Percentiles rank a stretch among this genome's conserved stretches.
Evolutionary conservation across 164 flowering plant genomes (phyloP).

Genomic region (Malania oleifera): DNA sequence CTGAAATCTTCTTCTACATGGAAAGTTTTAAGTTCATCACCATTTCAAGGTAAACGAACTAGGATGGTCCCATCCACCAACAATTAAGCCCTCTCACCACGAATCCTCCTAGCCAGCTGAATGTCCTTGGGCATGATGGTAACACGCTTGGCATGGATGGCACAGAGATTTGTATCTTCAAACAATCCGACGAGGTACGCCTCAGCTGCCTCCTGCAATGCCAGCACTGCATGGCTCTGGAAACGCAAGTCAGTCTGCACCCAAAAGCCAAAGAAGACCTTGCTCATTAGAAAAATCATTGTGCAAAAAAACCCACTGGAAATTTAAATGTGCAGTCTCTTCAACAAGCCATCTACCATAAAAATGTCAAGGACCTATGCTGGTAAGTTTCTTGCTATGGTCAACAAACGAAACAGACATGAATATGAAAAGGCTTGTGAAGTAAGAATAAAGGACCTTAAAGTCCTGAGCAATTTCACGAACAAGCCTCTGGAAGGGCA

Average conservation of each 20-base stretch:
- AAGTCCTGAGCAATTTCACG: conserved; percentile 27
- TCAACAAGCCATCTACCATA: background rate
- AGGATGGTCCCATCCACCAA: too few relatives aligned
- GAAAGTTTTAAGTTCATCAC: too few relatives aligned
- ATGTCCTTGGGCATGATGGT: conserved; percentile 27
- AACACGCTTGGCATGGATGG: conserved; percentile 27
- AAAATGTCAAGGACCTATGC: too few relatives aligned
- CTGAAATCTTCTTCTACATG: too few relatives aligned
- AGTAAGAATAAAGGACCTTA: conserved; percentile 5
- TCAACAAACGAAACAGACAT: background rate
- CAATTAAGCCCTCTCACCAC: conserved; percentile 19
- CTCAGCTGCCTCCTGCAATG: conserved; percentile 25
- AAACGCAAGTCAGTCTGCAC: conserved; percentile 23
- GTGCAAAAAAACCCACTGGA: too few relatives aligned
- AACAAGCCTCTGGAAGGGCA: conserved; percentile 28
- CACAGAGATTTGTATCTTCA: conserved; percentile 24
- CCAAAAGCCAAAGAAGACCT: too few relatives aligned
- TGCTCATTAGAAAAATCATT: too few relatives aligned
- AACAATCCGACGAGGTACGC: conserved; percentile 22
- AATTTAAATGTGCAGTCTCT: too few relatives aligned
- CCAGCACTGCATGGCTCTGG: conserved; percentile 25
- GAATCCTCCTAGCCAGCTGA: conserved; percentile 22
- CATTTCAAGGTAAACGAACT: too few relatives aligned
- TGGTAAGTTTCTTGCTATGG: too few relatives aligned
- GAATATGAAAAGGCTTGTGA: background rate